Evolutionary conservation across 495 filamentous ascomycete species (phyloP).

Genomic region (Penicillium egyptiacum): DNA sequence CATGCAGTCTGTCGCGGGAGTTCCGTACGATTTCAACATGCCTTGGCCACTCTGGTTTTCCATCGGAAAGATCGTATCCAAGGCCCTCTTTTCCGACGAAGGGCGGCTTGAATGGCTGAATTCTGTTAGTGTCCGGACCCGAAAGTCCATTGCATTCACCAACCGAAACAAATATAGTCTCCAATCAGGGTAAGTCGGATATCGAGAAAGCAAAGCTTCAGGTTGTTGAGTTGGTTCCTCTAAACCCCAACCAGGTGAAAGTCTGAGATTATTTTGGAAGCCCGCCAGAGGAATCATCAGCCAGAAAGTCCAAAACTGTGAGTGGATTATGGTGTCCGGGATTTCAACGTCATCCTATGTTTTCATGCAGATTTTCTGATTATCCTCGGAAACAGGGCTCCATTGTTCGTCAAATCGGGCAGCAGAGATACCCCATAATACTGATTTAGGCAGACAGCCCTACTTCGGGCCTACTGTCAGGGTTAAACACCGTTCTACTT

Average conservation of each 20-base stretch:
- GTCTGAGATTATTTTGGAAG: constrained; percentile 12
- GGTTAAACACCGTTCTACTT: too few species aligned
- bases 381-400: too few species aligned
- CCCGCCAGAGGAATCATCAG: constrained; percentile 8
- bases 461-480: too few species aligned
- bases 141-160: constrained; percentile 16
- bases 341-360: too few species aligned
- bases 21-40: constrained; percentile 9
- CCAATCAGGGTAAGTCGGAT: too few species aligned
- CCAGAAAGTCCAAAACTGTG: constrained; percentile 5
- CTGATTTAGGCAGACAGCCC: too few species aligned
- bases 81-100: constrained; percentile 10
- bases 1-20: constrained; percentile 10
- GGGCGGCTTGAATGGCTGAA: constrained; percentile 12
- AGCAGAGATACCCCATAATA: too few species aligned
- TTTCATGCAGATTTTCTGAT: too few species aligned
- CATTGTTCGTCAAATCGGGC: too few species aligned
- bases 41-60: constrained; percentile 18
- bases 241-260: constrained; percentile 9
- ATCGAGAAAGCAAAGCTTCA: constrained; percentile 5
- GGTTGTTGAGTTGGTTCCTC: constrained; percentile 13
- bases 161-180: constrained; percentile 1
- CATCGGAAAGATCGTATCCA: constrained; percentile 15
- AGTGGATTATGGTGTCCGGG: background rate
- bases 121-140: constrained; percentile 3